phyloP scores from a whole-genome alignment of 73 alveolate genomes.

The Tetrahymena thermophila region DNA sequence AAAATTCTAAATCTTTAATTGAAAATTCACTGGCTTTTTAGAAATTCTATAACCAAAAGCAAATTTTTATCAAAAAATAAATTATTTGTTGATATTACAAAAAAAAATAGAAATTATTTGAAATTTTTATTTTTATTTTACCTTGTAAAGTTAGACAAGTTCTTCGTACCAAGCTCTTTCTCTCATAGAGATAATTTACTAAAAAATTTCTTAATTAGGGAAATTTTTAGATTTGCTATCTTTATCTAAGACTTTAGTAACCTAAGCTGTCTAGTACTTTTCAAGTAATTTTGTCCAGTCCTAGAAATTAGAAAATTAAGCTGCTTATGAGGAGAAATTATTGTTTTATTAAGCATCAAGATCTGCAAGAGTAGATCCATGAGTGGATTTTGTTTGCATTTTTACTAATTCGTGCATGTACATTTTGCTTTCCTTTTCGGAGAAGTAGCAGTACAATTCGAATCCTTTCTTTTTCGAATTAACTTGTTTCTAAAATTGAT shows the following conservation, averaged over 20 bases:
- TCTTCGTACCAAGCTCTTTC: neutral
- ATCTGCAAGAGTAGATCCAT: neutral
- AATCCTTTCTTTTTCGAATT: neutral
- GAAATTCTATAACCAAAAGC: neutral
- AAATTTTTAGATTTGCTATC: neutral
- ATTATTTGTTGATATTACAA: neutral
- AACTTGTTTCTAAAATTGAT: neutral
- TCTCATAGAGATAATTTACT: neutral
- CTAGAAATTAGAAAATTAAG: neutral
- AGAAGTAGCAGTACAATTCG: neutral
- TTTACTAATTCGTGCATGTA: neutral
- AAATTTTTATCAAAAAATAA: neutral
- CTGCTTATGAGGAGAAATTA: neutral
- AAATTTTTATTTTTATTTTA: neutral
- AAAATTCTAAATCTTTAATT: too few relatives aligned
- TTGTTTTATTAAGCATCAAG: neutral
- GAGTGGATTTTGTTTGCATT: neutral
- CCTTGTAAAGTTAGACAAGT: neutral
- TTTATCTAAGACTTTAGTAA: neutral
- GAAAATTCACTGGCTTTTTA: neutral
- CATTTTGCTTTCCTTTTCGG: conserved; percentile 2
- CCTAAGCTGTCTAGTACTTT: neutral
- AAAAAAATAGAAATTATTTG: neutral
- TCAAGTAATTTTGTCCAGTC: neutral
- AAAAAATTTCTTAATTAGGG: neutral